phyloP scores from a whole-genome alignment of 352 stramenopile species.

The Achlya hypogyna region DNA sequence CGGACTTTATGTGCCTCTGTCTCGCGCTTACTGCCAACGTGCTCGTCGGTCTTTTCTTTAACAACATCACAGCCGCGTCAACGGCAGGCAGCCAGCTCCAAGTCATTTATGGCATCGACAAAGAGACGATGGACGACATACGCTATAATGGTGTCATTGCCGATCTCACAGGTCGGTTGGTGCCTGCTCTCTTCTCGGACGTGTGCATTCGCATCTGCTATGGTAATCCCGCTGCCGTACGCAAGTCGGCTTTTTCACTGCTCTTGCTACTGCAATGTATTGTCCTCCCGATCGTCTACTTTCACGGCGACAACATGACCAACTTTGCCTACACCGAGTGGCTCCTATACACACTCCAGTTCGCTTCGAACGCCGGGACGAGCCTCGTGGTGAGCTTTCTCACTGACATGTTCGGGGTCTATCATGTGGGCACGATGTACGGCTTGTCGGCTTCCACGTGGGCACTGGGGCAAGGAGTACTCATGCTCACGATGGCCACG shows the following conservation, averaged over 20 bases:
- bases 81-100: not conserved
- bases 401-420: slow-evolving; percentile 25
- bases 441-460: slow-evolving; percentile 20
- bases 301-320: not conserved
- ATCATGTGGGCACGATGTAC: slow-evolving; percentile 23
- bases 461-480: slow-evolving; percentile 13
- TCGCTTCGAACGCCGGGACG: slow-evolving; percentile 17
- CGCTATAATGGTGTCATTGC: not conserved
- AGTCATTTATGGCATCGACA: not conserved
- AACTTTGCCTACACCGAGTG: not conserved
- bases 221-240: slow-evolving; percentile 9
- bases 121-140: not conserved
- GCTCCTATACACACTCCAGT: slow-evolving; percentile 11
- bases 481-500: not conserved
- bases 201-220: slow-evolving; percentile 21
- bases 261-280: not conserved
- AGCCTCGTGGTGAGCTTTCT: slow-evolving; percentile 15
- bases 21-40: slow-evolving; percentile 4
- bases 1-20: slow-evolving; percentile 6
- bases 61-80: not conserved
- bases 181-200: slow-evolving; percentile 11
- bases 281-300: not conserved
- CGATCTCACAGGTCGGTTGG: slow-evolving; percentile 8
- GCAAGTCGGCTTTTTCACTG: slow-evolving; percentile 3
- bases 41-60: not conserved